phyloP scores from a whole-genome alignment of 1,284 basidiomycete species.

The Apiotrichum laibachii region DNA sequence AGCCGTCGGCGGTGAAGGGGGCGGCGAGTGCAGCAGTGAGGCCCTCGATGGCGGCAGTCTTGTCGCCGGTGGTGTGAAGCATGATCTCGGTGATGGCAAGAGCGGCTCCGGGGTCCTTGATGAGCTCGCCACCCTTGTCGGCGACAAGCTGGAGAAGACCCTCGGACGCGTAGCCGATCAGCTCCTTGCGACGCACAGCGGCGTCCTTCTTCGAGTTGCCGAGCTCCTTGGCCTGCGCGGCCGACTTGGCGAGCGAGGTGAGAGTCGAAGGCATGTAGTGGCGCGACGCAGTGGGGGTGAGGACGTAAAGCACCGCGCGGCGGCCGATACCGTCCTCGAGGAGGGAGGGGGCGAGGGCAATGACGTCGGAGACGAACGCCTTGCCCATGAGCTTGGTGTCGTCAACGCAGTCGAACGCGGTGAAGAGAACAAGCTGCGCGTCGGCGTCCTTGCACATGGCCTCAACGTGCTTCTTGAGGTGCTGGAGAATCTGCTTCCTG shows the following conservation, averaged over 20 bases:
- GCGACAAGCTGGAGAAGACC: slow-evolving; percentile 66
- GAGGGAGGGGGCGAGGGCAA: slow-evolving; percentile 57
- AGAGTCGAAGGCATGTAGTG: slow-evolving; percentile 81
- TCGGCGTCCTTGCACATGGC: slow-evolving; percentile 81
- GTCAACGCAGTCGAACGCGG: slow-evolving; percentile 79
- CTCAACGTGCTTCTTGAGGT: slow-evolving; percentile 77
- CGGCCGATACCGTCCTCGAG: slow-evolving; percentile 57
- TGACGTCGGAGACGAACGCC: slow-evolving; percentile 61
- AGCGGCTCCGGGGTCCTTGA: slow-evolving; percentile 72
- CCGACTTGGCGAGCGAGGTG: slow-evolving; percentile 63
- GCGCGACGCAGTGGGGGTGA: slow-evolving; percentile 70
- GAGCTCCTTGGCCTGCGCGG: slow-evolving; percentile 52
- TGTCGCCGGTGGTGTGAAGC: slow-evolving; percentile 77
- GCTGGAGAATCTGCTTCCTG: slow-evolving; percentile 81
- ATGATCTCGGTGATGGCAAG: slow-evolving; percentile 74
- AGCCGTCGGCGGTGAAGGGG: slow-evolving; percentile 57
- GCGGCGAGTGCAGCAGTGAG: slow-evolving; percentile 60
- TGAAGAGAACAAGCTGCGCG: slow-evolving; percentile 81
- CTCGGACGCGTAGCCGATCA: slow-evolving; percentile 66
- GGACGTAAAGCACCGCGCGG: slow-evolving; percentile 72
- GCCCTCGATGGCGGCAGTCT: slow-evolving; percentile 60
- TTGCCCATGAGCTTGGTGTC: slow-evolving; percentile 83
- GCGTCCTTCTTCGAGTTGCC: slow-evolving; percentile 76
- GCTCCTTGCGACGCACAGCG: slow-evolving; percentile 62
- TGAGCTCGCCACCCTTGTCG: slow-evolving; percentile 59